Percentiles rank a stretch among this genome's conserved stretches.
Evolutionary conservation across 2,329 filamentous ascomycete genomes (phyloP).

Genomic region (Aspergillus novofumigatus): DNA sequence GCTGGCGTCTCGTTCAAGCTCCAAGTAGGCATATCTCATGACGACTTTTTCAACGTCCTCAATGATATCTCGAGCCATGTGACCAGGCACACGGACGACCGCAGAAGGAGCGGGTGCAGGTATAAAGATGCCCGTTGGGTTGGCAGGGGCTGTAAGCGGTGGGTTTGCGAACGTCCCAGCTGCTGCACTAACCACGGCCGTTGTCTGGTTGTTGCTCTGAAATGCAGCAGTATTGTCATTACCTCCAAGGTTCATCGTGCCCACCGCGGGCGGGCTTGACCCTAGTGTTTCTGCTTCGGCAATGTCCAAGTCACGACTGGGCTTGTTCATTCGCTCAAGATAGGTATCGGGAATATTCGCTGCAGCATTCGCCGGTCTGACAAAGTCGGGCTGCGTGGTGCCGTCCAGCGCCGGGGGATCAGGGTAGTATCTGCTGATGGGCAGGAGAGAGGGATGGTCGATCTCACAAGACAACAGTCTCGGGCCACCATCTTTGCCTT

Average conservation of each 20-base stretch:
- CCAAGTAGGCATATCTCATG: conserved; percentile 23
- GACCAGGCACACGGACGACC: not conserved
- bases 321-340: conserved; percentile 12
- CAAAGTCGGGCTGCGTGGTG: conserved; percentile 1
- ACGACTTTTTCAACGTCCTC: conserved; percentile 24
- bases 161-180: not conserved
- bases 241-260: not conserved
- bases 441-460: conserved; percentile 6
- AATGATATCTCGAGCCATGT: conserved; percentile 3
- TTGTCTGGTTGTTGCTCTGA: not conserved
- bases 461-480: conserved; percentile 23
- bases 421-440: conserved; percentile 23
- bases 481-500: conserved; percentile 26
- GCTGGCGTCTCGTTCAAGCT: conserved; percentile 27
- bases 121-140: conserved; percentile 3
- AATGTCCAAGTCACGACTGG: not conserved
- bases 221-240: not conserved
- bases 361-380: conserved; percentile 11
- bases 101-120: not conserved
- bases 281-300: not conserved
- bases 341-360: conserved; percentile 7
- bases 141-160: not conserved
- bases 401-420: conserved; percentile 3
- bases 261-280: not conserved
- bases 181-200: not conserved